Percentiles rank a stretch among this genome's conserved stretches.
These are phyloP conservation scores for Mycocentrospora acerina DNA, from an alignment of 2,329 filamentous ascomycete genomes.

Conservation along the genomic window DNA sequence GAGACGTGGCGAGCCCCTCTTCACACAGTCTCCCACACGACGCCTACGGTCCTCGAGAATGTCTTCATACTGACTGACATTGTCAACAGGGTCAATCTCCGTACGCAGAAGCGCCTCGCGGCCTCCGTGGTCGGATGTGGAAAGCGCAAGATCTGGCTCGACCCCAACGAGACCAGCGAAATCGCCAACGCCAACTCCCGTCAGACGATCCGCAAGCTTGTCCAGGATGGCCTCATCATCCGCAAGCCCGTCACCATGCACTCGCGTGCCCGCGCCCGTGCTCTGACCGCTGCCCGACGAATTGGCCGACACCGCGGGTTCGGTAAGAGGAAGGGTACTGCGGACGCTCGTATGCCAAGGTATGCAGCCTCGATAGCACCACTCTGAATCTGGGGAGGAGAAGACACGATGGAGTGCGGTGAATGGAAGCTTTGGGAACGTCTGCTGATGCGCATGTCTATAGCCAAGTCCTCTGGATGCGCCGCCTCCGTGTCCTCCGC, in stretches of 20 bases:
- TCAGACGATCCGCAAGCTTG: slow-evolving; percentile 99
- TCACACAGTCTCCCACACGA: slow-evolving; percentile 23
- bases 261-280: slow-evolving; percentile 94
- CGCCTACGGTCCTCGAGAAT: slow-evolving; percentile 19
- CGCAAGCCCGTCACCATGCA: slow-evolving; percentile 99
- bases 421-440: slow-evolving; percentile 11
- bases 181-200: slow-evolving; percentile 99
- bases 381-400: slow-evolving; percentile 10
- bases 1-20: slow-evolving; percentile 41
- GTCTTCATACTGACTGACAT: slow-evolving; percentile 31
- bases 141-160: slow-evolving; percentile 99
- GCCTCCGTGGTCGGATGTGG: slow-evolving; percentile 98
- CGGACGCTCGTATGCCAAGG: slow-evolving; percentile 98
- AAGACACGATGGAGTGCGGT: slow-evolving; percentile 7
- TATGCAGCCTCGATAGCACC: slow-evolving; percentile 53
- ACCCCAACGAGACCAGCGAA: slow-evolving; percentile 98
- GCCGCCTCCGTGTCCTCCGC: slow-evolving; percentile 97
- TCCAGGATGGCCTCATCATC: slow-evolving; percentile 99
- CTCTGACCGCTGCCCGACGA: slow-evolving; percentile 89
- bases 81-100: slow-evolving; percentile 88
- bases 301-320: slow-evolving; percentile 98
- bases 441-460: slow-evolving; percentile 42
- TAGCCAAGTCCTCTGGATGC: slow-evolving; percentile 99
- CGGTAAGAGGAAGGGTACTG: slow-evolving; percentile 99
- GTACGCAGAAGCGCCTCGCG: slow-evolving; percentile 99